Base-by-base conservation (phyloP, 257 asterid species). In the Primulina huaijiensis region DNA sequence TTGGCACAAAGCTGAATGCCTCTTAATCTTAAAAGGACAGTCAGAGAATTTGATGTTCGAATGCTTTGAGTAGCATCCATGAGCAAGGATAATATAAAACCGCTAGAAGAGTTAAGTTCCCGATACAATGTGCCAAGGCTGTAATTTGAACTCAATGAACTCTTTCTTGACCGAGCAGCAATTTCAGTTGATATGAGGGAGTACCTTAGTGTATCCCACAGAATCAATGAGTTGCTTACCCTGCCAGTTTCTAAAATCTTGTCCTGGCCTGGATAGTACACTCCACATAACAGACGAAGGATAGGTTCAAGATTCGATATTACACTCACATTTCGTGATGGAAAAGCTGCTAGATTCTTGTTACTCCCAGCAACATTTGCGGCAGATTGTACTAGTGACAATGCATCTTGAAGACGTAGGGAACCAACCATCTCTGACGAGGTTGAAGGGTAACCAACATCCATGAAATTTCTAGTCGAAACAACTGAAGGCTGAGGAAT, bases 121-220 rank as follows among this genome's bases (percentile, higher is more conserved):
- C 81, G 83, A 79, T 85, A 85, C 65, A 94, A 72, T 68, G 86
- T 77, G 81, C 71, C 83, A 60, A 86, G 78, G 69, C 86, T 84
- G 75, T 78, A 84, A 73, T 81, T 85, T 68, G 99, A 91, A 85
- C 83, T 73, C 81, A 88, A 73, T 33, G 92, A 89, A 60, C 72
- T 75, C 78, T 82, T 91, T 67, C 84, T 68, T 30, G 97, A 86
- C 30, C 97, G 96, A 70, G 97, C 83, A 78, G 97, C 91, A 68
- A 91, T 81, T 83, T 94, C 97, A 25, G 90, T 72, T 8, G 97
- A 88, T 65, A 88, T 72, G 74, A 94, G 85, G 35, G 97, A 88
- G 84, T 89, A 91, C 85, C 84, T 94, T 68, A 94, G 85, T 17
- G 90, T 86, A 82, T 94, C 94, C 96, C 96, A 91, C 66, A 94